phyloP scores from a whole-genome alignment of 2,329 filamentous ascomycete genomes.

The Fusarium verticillioides region DNA sequence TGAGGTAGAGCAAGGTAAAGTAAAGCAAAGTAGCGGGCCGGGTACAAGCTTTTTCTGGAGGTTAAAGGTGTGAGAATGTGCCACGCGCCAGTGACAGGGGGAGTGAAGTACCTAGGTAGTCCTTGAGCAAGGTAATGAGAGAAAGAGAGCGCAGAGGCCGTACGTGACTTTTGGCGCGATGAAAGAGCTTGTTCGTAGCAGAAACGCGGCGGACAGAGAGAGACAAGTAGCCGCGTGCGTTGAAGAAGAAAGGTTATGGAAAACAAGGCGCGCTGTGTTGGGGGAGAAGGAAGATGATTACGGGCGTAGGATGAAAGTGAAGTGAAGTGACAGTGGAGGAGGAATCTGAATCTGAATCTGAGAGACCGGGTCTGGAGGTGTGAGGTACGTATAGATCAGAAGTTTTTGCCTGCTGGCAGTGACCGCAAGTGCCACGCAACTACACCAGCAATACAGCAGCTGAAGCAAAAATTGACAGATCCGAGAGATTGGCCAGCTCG shows the following conservation, averaged over 20 bases:
- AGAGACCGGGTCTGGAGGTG: neutral
- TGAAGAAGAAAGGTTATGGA: neutral
- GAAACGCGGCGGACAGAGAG: constrained; percentile 12
- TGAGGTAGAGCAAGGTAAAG: constrained; percentile 25
- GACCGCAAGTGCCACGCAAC: constrained; percentile 38
- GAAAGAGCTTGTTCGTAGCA: constrained; percentile 18
- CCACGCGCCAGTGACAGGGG: constrained; percentile 39
- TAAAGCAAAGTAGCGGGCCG: constrained; percentile 31
- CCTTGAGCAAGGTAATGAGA: constrained; percentile 12
- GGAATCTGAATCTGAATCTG: constrained; percentile 31
- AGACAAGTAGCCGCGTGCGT: neutral
- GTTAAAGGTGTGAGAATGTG: constrained; percentile 39
- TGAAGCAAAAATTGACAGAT: constrained; percentile 18
- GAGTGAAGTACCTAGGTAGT: constrained; percentile 16
- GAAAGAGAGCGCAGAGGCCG: constrained; percentile 17
- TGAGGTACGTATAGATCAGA: constrained; percentile 46
- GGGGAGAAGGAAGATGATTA: constrained; percentile 22
- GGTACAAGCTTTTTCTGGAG: constrained; percentile 37
- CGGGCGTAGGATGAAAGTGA: constrained; percentile 29
- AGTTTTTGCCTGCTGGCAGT: constrained; percentile 40
- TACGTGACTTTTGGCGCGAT: constrained; percentile 37
- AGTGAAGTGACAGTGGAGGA: constrained; percentile 26
- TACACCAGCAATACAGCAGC: constrained; percentile 28
- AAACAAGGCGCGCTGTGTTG: neutral
- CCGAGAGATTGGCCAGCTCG: neutral